Conservation (phyloP, 495 filamentous ascomycete species). For the Hypoxylon intermedium region DNA sequence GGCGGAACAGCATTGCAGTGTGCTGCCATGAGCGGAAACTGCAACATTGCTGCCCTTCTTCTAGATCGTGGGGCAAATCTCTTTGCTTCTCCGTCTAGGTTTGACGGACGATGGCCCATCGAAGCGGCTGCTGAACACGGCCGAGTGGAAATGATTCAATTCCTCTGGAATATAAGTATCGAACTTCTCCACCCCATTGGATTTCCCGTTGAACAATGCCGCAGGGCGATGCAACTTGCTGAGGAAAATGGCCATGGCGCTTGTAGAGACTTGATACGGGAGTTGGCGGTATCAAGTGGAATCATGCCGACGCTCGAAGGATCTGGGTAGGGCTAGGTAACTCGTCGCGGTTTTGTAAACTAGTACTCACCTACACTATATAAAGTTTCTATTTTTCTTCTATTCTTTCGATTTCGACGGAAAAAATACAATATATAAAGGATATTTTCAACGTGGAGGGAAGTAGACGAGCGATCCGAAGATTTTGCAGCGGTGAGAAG, state of each 20-base stretch:
- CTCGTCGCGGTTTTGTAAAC: no score
- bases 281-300: constrained; percentile 14
- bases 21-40: constrained; percentile 33
- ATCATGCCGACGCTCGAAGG: constrained; percentile 15
- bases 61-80: constrained; percentile 33
- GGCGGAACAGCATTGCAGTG: constrained; percentile 37
- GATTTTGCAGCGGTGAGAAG: no score
- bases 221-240: constrained; percentile 23
- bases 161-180: constrained; percentile 46
- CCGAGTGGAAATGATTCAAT: constrained; percentile 54
- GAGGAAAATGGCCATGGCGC: constrained; percentile 14
- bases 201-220: constrained; percentile 24
- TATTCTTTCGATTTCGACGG: no score
- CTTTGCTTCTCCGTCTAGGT: constrained; percentile 22
- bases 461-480: no score
- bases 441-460: no score
- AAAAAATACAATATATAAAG: no score
- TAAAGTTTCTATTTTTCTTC: no score
- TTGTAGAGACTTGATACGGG: constrained; percentile 18
- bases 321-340: not conserved
- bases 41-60: constrained; percentile 30
- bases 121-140: constrained; percentile 54
- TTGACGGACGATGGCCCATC: constrained; percentile 49
- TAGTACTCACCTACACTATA: no score
- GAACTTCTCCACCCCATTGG: no score